Percentiles rank a stretch among this genome's conserved stretches.
phyloP scores from a whole-genome alignment of 805 yeast genomes.

The Deakozyma indianensis region DNA sequence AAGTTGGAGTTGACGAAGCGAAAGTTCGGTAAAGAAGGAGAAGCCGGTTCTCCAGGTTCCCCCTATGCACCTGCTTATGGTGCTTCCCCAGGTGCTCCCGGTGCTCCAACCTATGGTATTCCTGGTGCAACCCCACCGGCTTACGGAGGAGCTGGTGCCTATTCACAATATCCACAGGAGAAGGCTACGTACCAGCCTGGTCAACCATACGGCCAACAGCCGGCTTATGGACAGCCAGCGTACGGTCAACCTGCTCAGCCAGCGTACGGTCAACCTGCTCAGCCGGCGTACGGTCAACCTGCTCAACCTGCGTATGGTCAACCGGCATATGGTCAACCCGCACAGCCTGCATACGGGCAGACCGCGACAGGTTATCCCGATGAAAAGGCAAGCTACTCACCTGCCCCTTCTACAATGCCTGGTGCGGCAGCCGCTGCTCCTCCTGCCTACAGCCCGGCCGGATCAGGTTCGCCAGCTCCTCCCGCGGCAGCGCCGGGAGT shows the following conservation, averaged over 20 bases:
- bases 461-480: conserved; percentile 12
- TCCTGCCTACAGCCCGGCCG: conserved; percentile 17
- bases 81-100: conserved; percentile 18
- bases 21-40: conserved; percentile 32
- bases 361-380: conserved; percentile 16
- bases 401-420: too few species aligned
- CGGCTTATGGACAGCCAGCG: conserved; percentile 22
- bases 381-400: conserved; percentile 15
- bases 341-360: conserved; percentile 7
- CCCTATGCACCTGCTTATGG: conserved; percentile 20
- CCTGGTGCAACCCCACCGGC: conserved; percentile 22
- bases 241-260: conserved; percentile 5
- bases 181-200: neutral
- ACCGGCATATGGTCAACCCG: conserved; percentile 11
- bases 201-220: conserved; percentile 12
- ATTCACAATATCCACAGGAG: conserved; percentile 19
- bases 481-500: conserved; percentile 24
- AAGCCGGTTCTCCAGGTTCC: conserved; percentile 26
- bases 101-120: conserved; percentile 17
- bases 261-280: conserved; percentile 13
- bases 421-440: conserved; percentile 23
- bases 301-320: conserved; percentile 15
- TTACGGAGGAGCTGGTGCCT: conserved; percentile 15
- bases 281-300: conserved; percentile 19
- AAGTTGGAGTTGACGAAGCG: conserved; percentile 74